phyloP scores from a whole-genome alignment of 2,329 filamentous ascomycete genomes.

The Exophiala sp. region DNA sequence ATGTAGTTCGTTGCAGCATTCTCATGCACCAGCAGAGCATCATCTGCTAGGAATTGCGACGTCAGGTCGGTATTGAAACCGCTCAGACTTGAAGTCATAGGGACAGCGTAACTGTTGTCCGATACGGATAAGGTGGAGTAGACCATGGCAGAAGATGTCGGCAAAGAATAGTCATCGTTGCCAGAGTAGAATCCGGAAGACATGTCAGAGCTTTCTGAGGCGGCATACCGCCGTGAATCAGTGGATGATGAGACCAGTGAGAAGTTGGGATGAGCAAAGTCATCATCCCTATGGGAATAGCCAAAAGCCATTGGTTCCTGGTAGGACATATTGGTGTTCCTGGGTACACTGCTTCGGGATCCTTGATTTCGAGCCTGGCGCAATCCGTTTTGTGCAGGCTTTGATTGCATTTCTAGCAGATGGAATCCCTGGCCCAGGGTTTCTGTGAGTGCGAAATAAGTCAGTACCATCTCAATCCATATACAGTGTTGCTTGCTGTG shows the following conservation, averaged over 20 bases:
- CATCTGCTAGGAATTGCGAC: slow-evolving; percentile 20
- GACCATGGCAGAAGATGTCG: slow-evolving; percentile 13
- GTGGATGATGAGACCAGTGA: slow-evolving; percentile 16
- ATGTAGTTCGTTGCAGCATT: slow-evolving; percentile 11
- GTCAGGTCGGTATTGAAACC: slow-evolving; percentile 12
- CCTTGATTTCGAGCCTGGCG: slow-evolving; percentile 9
- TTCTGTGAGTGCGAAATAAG: slow-evolving; percentile 6
- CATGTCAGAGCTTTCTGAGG: slow-evolving; percentile 1
- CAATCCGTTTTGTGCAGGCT: neutral
- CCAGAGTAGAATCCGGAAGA: slow-evolving; percentile 12
- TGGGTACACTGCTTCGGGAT: slow-evolving; percentile 18
- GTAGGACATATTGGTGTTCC: slow-evolving; percentile 18
- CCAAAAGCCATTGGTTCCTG: slow-evolving; percentile 15
- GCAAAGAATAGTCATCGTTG: slow-evolving; percentile 16
- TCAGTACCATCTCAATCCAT: slow-evolving; percentile 6
- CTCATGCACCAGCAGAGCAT: slow-evolving; percentile 9
- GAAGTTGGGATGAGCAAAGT: slow-evolving; percentile 18
- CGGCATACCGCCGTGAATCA: slow-evolving; percentile 11
- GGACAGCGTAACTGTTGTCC: slow-evolving; percentile 7
- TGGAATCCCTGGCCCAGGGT: neutral
- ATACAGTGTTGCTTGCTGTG: neutral
- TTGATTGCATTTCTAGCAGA: slow-evolving; percentile 7
- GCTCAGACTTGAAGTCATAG: slow-evolving; percentile 14
- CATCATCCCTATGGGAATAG: slow-evolving; percentile 13
- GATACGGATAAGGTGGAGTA: slow-evolving; percentile 10